A percentile compares a stretch with the other conserved stretches of the same genome.
Conservation (phyloP, 2,329 filamentous ascomycete genomes). For the Sclerotinia minor region DNA sequence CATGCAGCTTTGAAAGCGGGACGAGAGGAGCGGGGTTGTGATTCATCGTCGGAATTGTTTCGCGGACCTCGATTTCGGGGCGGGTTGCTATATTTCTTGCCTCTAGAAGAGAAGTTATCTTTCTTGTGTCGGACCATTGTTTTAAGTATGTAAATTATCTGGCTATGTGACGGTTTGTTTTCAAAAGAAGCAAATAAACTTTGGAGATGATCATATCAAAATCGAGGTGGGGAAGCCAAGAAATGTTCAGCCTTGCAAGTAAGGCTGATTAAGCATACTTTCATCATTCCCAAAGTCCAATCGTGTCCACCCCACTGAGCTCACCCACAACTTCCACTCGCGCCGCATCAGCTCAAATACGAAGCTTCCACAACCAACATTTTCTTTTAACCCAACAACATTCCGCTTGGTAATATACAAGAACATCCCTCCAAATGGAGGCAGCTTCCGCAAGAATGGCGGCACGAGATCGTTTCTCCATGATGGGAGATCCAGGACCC, state of each 20-base stretch:
- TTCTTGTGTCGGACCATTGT: conserved; percentile 98
- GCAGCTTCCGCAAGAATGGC: conserved; percentile 94
- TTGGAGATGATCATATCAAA: conserved; percentile 16
- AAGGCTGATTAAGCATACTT: conserved; percentile 15
- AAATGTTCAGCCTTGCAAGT: conserved; percentile 20
- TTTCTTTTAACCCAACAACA: background rate
- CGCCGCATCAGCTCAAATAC: conserved; percentile 16
- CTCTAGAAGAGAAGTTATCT: conserved; percentile 66
- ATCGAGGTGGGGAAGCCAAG: conserved; percentile 11
- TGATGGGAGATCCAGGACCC: conserved; percentile 73
- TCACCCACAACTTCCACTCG: conserved; percentile 12
- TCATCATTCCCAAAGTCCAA: conserved; percentile 22
- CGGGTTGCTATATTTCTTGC: conserved; percentile 67
- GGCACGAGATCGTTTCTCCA: conserved; percentile 88
- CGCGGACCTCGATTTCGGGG: conserved; percentile 49
- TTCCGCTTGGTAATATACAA: conserved; percentile 28
- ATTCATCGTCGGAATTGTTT: conserved; percentile 50
- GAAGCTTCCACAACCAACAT: background rate
- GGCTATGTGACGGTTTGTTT: background rate
- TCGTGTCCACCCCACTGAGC: conserved; percentile 23
- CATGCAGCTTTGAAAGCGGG: conserved; percentile 86
- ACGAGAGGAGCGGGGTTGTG: conserved; percentile 44
- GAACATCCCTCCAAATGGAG: conserved; percentile 64
- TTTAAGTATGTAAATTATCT: conserved; percentile 22
- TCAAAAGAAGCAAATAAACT: background rate